Conservation (phyloP, 176 grass and related monocot genomes). For the Musa troglodytarum region DNA sequence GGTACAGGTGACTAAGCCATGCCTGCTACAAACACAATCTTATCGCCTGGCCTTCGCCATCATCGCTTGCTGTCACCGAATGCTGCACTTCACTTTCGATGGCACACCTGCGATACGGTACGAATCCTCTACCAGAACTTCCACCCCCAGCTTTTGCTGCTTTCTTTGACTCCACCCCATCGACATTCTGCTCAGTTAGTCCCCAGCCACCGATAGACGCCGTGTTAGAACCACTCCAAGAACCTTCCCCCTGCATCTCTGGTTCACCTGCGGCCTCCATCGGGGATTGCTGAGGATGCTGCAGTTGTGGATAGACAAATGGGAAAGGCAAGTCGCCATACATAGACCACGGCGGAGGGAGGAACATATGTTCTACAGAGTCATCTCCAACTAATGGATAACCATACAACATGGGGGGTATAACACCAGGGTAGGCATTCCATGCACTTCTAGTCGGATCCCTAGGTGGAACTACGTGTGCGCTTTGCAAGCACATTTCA, state of each 20-base stretch:
- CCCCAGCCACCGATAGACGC: constrained; percentile 25
- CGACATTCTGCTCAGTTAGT: constrained; percentile 21
- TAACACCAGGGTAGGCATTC: constrained; percentile 22
- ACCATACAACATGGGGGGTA: constrained; percentile 40
- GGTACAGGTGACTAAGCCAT: neutral
- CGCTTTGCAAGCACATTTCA: neutral
- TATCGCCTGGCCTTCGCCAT: constrained; percentile 46
- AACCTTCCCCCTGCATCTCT: constrained; percentile 25
- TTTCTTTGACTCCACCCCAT: constrained; percentile 32
- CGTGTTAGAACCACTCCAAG: constrained; percentile 28
- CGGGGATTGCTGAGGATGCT: constrained; percentile 11
- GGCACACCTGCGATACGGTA: constrained; percentile 45
- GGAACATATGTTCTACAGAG: constrained; percentile 4
- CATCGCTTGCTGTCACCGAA: neutral
- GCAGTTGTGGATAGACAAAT: constrained; percentile 16
- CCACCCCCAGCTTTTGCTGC: neutral
- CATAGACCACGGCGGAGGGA: constrained; percentile 30
- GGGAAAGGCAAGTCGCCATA: constrained; percentile 18
- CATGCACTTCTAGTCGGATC: constrained; percentile 21
- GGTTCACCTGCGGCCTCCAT: constrained; percentile 8
- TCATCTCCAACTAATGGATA: constrained; percentile 27
- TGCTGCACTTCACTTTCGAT: constrained; percentile 26
- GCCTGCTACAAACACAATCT: constrained; percentile 54
- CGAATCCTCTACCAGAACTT: constrained; percentile 29
- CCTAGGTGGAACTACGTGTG: constrained; percentile 5